Conservation (phyloP, 441 rosid species). For the Gossypium schwendimanii region DNA sequence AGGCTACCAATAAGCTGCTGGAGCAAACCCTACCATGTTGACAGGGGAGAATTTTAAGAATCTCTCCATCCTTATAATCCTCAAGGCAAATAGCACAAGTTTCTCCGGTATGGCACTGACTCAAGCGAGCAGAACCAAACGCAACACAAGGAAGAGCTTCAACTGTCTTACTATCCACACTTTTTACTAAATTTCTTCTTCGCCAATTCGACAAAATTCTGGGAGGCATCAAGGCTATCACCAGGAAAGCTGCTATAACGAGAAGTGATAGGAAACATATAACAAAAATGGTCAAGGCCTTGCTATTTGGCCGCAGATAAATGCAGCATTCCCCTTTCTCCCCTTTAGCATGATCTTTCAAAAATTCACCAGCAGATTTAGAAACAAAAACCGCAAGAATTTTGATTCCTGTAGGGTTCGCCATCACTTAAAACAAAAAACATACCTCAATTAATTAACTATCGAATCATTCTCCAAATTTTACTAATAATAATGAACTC, state of each 20-base stretch:
- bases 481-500: background rate
- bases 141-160: conserved; percentile 44
- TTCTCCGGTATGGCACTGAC: conserved; percentile 32
- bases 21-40: conserved; percentile 48
- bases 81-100: conserved; percentile 77
- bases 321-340: conserved; percentile 55
- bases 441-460: background rate
- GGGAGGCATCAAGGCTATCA: conserved; percentile 40
- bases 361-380: conserved; percentile 40
- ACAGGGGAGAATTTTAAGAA: conserved; percentile 62
- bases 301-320: conserved; percentile 26
- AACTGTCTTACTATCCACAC: conserved; percentile 39
- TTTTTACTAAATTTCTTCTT: conserved; percentile 17
- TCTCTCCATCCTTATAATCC: conserved; percentile 63
- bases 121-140: conserved; percentile 29
- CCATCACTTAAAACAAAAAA: conserved; percentile 48
- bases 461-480: conserved; percentile 8
- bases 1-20: background rate
- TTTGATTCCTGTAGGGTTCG: conserved; percentile 36
- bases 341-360: conserved; percentile 43
- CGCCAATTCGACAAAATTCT: conserved; percentile 43
- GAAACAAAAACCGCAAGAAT: conserved; percentile 58
- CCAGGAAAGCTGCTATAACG: conserved; percentile 37
- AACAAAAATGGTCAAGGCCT: conserved; percentile 55
- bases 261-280: conserved; percentile 51